These are phyloP conservation scores for Phycomyces nitens DNA, from an alignment of 192 early-diverging fungal species.

Conservation along the genomic window DNA sequence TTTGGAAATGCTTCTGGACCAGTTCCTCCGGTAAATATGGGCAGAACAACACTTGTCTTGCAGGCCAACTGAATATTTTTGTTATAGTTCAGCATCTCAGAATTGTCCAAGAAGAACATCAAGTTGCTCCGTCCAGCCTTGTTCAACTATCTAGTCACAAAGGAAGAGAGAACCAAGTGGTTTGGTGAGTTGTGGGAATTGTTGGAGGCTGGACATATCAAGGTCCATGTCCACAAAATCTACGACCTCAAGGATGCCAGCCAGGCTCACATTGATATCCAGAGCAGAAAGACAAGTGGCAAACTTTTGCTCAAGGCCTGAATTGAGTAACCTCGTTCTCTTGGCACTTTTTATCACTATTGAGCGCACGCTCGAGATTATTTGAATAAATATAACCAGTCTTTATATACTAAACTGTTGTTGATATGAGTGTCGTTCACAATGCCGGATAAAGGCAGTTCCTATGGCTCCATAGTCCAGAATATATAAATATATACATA, in stretches of 20 bases:
- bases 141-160: conserved; percentile 64
- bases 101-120: conserved; percentile 62
- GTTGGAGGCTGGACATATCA: conserved; percentile 54
- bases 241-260: conserved; percentile 74
- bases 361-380: no score
- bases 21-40: conserved; percentile 59
- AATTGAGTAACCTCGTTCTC: no score
- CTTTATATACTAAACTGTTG: no score
- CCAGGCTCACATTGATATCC: conserved; percentile 76
- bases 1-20: conserved; percentile 90
- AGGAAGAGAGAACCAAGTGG: conserved; percentile 64
- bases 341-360: no score
- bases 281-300: conserved; percentile 67
- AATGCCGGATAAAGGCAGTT: no score
- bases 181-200: conserved; percentile 60
- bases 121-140: conserved; percentile 61
- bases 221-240: conserved; percentile 67
- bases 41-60: background rate
- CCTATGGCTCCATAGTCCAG: no score
- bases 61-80: background rate
- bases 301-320: conserved; percentile 58
- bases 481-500: background rate
- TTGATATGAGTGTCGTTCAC: no score
- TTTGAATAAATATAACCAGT: no score
- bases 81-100: conserved; percentile 21